Evolutionary conservation across 2,329 filamentous ascomycete species (phyloP).

Genomic region (Calonectria fujianensis): DNA sequence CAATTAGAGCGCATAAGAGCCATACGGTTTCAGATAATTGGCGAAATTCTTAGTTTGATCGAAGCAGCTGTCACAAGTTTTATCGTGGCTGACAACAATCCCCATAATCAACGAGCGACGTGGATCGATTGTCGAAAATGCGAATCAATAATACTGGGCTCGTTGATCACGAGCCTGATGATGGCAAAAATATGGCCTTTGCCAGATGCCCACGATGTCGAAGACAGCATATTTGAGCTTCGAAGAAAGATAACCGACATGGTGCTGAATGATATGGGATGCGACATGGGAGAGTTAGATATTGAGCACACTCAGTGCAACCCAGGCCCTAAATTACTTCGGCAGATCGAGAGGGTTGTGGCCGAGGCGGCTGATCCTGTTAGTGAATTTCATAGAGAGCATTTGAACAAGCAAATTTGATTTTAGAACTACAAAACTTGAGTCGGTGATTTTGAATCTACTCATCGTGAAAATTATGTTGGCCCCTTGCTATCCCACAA

Average conservation of each 20-base stretch:
- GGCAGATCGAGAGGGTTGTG: slow-evolving; percentile 45
- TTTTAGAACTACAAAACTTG: neutral
- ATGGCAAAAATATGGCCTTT: slow-evolving; percentile 57
- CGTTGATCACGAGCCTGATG: slow-evolving; percentile 57
- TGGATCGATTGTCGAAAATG: slow-evolving; percentile 58
- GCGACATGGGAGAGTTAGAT: slow-evolving; percentile 26
- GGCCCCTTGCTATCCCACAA: neutral
- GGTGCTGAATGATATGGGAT: slow-evolving; percentile 54
- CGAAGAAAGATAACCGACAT: slow-evolving; percentile 49
- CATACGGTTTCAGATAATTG: slow-evolving; percentile 50
- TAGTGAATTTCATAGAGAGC: slow-evolving; percentile 21
- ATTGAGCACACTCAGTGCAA: slow-evolving; percentile 49
- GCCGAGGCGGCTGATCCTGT: slow-evolving; percentile 37
- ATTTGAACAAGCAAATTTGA: slow-evolving; percentile 23
- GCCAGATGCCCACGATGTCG: slow-evolving; percentile 48
- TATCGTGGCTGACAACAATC: slow-evolving; percentile 52
- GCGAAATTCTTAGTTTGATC: slow-evolving; percentile 51
- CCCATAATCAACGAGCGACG: slow-evolving; percentile 47
- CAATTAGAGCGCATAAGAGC: slow-evolving; percentile 43
- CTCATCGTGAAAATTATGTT: neutral
- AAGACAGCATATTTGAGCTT: slow-evolving; percentile 50
- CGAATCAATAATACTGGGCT: slow-evolving; percentile 60
- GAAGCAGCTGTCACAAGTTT: slow-evolving; percentile 50
- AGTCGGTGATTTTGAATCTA: neutral
- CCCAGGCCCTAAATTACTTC: slow-evolving; percentile 44